Evolutionary conservation across 805 yeast species (phyloP), one percentile per base, ranked within the genome.

Genomic region (Cyberlindnera misumaiensis): DNA sequence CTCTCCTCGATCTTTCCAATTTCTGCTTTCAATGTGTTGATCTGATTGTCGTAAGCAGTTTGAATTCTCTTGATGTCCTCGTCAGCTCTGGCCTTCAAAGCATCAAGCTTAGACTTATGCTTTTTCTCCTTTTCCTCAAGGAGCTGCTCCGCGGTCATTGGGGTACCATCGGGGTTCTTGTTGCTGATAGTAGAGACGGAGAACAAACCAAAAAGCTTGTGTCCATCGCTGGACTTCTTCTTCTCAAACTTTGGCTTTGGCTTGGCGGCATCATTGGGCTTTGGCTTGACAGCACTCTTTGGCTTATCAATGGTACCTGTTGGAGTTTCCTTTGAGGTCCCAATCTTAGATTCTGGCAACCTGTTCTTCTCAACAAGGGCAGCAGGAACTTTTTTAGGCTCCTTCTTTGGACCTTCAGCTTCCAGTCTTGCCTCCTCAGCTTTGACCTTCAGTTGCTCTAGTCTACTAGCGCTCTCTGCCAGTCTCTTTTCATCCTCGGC

Each of bases 81-180:
- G 13, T 47, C 49, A 3, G 49, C 18, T 26, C 46, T 42, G 27
- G 41, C 10, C 39, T 46, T 53, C 32, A 53, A 34, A 10, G 33
- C 28, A 3, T 36, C 32, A 5, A 55, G 6, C 29, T 46, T 47
- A 16, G 41, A 16, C 17, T 39, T 25, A 35, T 55, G 52, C 17
- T 49, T 38, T 24, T 47, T 36, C 17, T 48, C 35, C 33, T 46
- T 33, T 11, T 34, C n/a, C 4, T 44, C 46, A 28, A 47, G 35
- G 38, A 51, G 44, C 33, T 53, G 56, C 40, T 48, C 39, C 11
- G 43, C 36, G 5, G 55, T 45, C 33, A 47, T 34, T 22, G 51
- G 45, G 22, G 31, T n/a, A 26, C 36, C 37, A 35, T 44, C 31
- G 32, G 35, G 42, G 43, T 39, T 31, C 41, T 44, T 36, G 32